Conservation (phyloP, 2,329 filamentous ascomycete genomes). For the Penicillium hesseltinei region DNA sequence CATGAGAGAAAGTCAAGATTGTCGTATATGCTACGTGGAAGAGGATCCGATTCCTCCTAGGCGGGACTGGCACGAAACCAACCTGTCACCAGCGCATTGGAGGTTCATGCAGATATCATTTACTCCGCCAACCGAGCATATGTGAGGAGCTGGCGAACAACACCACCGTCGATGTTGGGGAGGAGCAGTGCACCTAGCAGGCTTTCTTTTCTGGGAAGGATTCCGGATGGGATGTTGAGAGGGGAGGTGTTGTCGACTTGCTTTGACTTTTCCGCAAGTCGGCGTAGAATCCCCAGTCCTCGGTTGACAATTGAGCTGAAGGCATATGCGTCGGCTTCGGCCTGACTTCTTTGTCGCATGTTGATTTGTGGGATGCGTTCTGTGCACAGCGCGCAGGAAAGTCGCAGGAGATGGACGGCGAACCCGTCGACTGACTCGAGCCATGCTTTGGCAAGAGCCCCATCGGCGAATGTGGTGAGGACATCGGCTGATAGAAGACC, state of each 20-base stretch:
- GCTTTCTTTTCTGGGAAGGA: constrained; percentile 65
- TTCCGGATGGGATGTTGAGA: constrained; percentile 56
- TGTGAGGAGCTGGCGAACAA: constrained; percentile 67
- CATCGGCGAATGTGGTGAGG: constrained; percentile 72
- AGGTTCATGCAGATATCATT: constrained; percentile 3
- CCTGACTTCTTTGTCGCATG: constrained; percentile 37
- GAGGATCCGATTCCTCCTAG: not conserved
- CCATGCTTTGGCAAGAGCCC: constrained; percentile 73
- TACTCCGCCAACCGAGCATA: constrained; percentile 57
- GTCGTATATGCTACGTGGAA: constrained; percentile 22
- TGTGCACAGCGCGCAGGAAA: constrained; percentile 70
- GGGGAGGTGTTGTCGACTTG: constrained; percentile 54
- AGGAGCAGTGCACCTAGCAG: constrained; percentile 67
- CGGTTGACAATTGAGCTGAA: constrained; percentile 61
- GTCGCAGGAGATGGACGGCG: constrained; percentile 71
- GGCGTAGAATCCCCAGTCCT: constrained; percentile 65
- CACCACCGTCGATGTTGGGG: constrained; percentile 59
- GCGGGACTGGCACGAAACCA: not conserved
- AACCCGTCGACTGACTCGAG: constrained; percentile 81
- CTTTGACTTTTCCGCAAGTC: constrained; percentile 64
- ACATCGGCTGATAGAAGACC: constrained; percentile 89
- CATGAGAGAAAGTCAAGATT: constrained; percentile 25
- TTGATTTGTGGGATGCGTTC: constrained; percentile 53
- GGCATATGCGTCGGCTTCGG: constrained; percentile 44
- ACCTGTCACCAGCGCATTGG: not conserved